Percentiles rank a stretch among this genome's conserved stretches.
Conservation (phyloP, 2,329 filamentous ascomycete species). For the Epichloe scottii region DNA sequence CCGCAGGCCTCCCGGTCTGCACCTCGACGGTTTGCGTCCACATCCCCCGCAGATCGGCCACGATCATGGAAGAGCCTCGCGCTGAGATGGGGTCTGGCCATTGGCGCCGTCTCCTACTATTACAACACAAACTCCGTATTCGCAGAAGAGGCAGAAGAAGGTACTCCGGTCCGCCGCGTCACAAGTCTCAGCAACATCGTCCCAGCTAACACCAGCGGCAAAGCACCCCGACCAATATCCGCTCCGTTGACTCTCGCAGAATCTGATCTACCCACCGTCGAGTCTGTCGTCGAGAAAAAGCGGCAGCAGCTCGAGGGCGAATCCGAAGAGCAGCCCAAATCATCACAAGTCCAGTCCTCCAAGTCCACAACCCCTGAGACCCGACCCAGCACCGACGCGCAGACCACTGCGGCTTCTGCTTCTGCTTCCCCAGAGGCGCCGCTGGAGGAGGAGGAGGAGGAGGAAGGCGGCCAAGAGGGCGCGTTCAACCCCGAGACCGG, state of each 20-base stretch:
- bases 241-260: slow-evolving; percentile 42
- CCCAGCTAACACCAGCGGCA: background rate
- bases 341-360: slow-evolving; percentile 8
- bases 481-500: slow-evolving; percentile 98
- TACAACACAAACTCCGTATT: slow-evolving; percentile 87
- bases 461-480: slow-evolving; percentile 74
- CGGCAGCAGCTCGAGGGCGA: slow-evolving; percentile 32
- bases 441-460: slow-evolving; percentile 31
- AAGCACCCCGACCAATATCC: slow-evolving; percentile 14
- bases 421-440: slow-evolving; percentile 38
- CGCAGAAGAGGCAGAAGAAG: slow-evolving; percentile 58
- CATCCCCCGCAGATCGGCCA: slow-evolving; percentile 46
- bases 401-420: slow-evolving; percentile 12
- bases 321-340: slow-evolving; percentile 12
- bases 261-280: slow-evolving; percentile 49
- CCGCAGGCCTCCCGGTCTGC: slow-evolving; percentile 24
- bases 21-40: slow-evolving; percentile 40
- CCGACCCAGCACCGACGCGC: slow-evolving; percentile 15
- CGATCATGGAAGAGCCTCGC: slow-evolving; percentile 72
- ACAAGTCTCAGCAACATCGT: background rate
- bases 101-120: slow-evolving; percentile 64
- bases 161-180: background rate
- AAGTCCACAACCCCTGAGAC: slow-evolving; percentile 12
- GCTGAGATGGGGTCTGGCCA: slow-evolving; percentile 63
- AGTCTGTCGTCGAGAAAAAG: slow-evolving; percentile 54